Base-by-base conservation (phyloP, 2,329 filamentous ascomycete species). In the Penicillium psychrosexuale region DNA sequence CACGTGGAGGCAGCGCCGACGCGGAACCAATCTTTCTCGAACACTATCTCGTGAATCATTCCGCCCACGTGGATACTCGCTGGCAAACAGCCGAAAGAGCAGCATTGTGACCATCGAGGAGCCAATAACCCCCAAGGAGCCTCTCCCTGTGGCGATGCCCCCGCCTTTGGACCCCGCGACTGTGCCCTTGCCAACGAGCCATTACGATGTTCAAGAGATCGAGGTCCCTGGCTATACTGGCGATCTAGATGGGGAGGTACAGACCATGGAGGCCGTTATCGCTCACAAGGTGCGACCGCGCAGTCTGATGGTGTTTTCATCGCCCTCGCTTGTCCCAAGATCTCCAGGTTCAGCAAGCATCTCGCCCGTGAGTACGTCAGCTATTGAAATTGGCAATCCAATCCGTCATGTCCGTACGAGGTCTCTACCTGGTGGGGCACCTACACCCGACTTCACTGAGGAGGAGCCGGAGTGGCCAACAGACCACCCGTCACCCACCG, bases 1-100 rank as follows among this genome's bases (percentile, higher is more conserved):
- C 64, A 89, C 90, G 27, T 99, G 94, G 94, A 91, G 94, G 75
- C 96, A 96, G 77, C 84, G 88, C 49, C 66, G 71, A 51, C 67
- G 70, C 42, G 56, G 64, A 4, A 68, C 68, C 15, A 67, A 58
- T 48, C 67, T 77, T 38, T 72, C 74, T 12, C 72, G 74, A 13
- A 73, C 77, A 28, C 65, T 79, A 48, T 74, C 70, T 22, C 67
- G 70, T 55, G 74, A 77, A 55, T 77, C 75, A 3, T 68, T 75
- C 39, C 60, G 66, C 17, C 69, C 69, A 50, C 66, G 71, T 53
- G 63, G 61, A 24, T 67, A 59, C 58, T 38, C 57, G 49, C 51
- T 68, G 9, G 60, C 62, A 3, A 61, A 62, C 42, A 74, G 74
- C 60, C 66, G 72, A 42, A 74, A 72, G 54, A 73, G 69, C 58